Conservation (phyloP, 2,329 filamentous ascomycete genomes). For the Metarhizium robertsii region DNA sequence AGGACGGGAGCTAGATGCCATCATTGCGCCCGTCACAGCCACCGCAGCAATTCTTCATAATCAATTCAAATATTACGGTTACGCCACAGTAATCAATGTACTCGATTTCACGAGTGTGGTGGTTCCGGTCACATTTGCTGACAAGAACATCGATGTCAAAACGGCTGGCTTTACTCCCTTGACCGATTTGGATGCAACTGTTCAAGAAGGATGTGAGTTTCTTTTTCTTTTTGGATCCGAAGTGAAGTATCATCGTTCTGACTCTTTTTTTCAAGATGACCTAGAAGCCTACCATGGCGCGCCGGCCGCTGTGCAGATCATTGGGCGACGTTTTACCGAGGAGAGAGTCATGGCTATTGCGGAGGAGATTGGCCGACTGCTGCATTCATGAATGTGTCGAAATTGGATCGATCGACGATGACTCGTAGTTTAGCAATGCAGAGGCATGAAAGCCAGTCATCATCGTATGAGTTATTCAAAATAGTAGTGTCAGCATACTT, state of each 20-base stretch:
- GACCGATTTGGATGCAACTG: slow-evolving; percentile 11
- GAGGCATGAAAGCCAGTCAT: too few relatives aligned
- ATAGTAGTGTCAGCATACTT: too few relatives aligned
- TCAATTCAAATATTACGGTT: slow-evolving; percentile 28
- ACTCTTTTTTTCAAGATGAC: too few relatives aligned
- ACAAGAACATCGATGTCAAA: slow-evolving; percentile 13
- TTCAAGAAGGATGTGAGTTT: slow-evolving; percentile 17
- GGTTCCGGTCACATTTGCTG: slow-evolving; percentile 32
- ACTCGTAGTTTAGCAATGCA: too few relatives aligned
- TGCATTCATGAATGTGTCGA: slow-evolving; percentile 7
- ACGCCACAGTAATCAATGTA: slow-evolving; percentile 25
- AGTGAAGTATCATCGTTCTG: slow-evolving; percentile 9
- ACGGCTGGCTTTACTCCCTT: slow-evolving; percentile 10
- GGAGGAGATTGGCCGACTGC: slow-evolving; percentile 21
- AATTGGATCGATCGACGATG: neutral
- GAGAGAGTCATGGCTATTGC: slow-evolving; percentile 23
- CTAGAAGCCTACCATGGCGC: neutral
- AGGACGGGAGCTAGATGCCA: slow-evolving; percentile 21
- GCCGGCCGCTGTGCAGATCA: slow-evolving; percentile 16
- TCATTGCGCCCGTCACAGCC: slow-evolving; percentile 31
- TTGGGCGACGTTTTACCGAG: slow-evolving; percentile 15
- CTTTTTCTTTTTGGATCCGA: neutral
- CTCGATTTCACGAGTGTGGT: slow-evolving; percentile 32
- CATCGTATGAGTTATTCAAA: too few relatives aligned
- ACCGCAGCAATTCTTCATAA: slow-evolving; percentile 23